phyloP scores from a whole-genome alignment of 2,329 filamentous ascomycete genomes.

The Epichloe sp. region DNA sequence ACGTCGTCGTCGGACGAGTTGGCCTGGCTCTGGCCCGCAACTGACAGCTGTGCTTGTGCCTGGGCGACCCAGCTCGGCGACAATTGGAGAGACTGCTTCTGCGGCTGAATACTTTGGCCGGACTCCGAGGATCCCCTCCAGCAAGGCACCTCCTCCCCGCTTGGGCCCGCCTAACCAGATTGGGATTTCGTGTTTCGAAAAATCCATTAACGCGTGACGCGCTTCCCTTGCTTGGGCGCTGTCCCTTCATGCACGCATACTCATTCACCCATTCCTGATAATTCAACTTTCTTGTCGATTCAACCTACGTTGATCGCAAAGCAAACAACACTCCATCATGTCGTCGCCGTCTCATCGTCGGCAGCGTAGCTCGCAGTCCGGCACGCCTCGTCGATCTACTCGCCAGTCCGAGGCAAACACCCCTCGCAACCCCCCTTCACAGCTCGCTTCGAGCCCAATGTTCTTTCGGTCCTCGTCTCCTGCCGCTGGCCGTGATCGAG shows the following conservation, averaged over 20 bases:
- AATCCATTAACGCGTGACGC: slow-evolving; percentile 4
- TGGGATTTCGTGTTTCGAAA: background rate
- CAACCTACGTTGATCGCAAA: background rate
- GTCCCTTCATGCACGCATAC: background rate
- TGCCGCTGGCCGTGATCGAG: slow-evolving; percentile 11
- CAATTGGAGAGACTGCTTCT: background rate
- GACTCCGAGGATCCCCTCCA: background rate
- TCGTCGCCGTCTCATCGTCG: slow-evolving; percentile 34
- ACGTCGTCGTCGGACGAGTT: background rate
- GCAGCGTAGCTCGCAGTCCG: slow-evolving; percentile 38
- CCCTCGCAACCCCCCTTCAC: slow-evolving; percentile 35
- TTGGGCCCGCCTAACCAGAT: background rate
- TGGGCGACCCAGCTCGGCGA: no score
- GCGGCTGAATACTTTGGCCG: slow-evolving; percentile 4
- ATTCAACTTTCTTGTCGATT: background rate
- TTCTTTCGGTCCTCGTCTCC: slow-evolving; percentile 49
- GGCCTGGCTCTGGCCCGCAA: background rate
- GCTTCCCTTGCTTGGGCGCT: background rate
- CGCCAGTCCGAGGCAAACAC: slow-evolving; percentile 25
- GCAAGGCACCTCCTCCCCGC: background rate
- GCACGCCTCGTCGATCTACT: slow-evolving; percentile 26
- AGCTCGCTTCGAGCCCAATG: slow-evolving; percentile 65
- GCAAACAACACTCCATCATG: slow-evolving; percentile 17
- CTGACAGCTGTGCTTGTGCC: background rate
- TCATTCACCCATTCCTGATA: background rate